Conservation (phyloP, 805 yeast genomes). For the Clavispora fructus region DNA sequence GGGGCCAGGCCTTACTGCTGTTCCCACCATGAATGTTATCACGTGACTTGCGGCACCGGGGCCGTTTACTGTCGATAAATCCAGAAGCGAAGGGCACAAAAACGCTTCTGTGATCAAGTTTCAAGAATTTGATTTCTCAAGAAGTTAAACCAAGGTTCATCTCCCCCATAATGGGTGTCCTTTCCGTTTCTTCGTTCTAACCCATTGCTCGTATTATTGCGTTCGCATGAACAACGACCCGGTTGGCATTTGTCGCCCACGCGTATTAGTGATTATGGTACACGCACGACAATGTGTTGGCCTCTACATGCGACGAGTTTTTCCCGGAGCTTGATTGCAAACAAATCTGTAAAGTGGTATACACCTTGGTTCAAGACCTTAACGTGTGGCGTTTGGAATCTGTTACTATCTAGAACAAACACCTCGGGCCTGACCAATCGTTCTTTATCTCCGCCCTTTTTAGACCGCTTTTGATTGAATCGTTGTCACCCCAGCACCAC, state of each 20-base stretch:
- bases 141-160: too few species aligned
- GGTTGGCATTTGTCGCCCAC: not conserved
- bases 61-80: too few species aligned
- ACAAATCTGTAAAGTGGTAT: not conserved
- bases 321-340: conserved; percentile 1
- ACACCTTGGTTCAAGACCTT: not conserved
- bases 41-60: too few species aligned
- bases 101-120: too few species aligned
- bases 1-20: too few species aligned
- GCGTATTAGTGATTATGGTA: conserved; percentile 1
- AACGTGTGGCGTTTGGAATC: not conserved
- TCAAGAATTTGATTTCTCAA: too few species aligned
- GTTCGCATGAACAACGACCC: too few species aligned
- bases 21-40: too few species aligned
- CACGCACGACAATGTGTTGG: conserved; percentile 19
- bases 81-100: too few species aligned
- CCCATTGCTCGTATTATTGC: too few species aligned
- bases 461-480: not conserved
- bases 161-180: too few species aligned
- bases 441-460: not conserved
- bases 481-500: not conserved
- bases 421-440: not conserved
- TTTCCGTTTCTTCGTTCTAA: too few species aligned
- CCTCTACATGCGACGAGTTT: conserved; percentile 14
- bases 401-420: not conserved